These are phyloP conservation scores for Aquanectria penicillioides DNA, from an alignment of 2,329 filamentous ascomycete species.

Conservation along the genomic window DNA sequence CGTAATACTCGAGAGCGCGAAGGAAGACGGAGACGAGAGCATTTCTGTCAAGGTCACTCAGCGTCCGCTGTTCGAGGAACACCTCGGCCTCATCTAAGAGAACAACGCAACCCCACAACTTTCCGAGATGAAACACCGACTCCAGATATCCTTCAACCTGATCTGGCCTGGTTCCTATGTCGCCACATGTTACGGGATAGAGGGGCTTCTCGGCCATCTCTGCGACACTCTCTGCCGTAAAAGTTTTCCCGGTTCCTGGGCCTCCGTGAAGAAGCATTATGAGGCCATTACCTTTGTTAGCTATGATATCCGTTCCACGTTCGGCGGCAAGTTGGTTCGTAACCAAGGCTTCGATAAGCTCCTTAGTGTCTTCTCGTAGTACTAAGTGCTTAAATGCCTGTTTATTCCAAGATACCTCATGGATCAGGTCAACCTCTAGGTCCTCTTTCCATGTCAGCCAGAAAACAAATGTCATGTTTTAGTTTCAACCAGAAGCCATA, in stretches of 20 bases:
- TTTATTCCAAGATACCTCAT: no score
- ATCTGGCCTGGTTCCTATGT: constrained; percentile 36
- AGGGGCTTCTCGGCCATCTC: constrained; percentile 36
- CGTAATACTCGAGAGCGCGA: constrained; percentile 48
- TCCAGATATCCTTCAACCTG: constrained; percentile 35
- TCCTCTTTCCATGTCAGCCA: no score
- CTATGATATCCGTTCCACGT: constrained; percentile 44
- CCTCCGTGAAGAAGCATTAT: constrained; percentile 47
- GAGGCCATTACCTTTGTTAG: constrained; percentile 41
- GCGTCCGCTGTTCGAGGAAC: constrained; percentile 39
- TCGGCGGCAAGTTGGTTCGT: neutral
- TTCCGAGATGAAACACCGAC: constrained; percentile 36
- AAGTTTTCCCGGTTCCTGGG: constrained; percentile 47
- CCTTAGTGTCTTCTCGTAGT: no score
- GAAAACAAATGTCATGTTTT: no score
- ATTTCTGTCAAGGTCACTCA: constrained; percentile 39
- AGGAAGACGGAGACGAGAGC: constrained; percentile 45
- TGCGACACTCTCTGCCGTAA: constrained; percentile 40
- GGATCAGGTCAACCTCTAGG: no score
- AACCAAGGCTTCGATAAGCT: constrained; percentile 18
- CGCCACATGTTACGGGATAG: constrained; percentile 39
- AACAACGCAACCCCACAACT: constrained; percentile 41
- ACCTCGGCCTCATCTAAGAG: constrained; percentile 44
- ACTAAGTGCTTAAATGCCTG: no score
- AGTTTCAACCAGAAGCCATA: no score